Evolutionary conservation across 2,329 filamentous ascomycete species (phyloP), one percentile per base, ranked within the genome.

Genomic region (Zymoseptoria pseudotritici): DNA sequence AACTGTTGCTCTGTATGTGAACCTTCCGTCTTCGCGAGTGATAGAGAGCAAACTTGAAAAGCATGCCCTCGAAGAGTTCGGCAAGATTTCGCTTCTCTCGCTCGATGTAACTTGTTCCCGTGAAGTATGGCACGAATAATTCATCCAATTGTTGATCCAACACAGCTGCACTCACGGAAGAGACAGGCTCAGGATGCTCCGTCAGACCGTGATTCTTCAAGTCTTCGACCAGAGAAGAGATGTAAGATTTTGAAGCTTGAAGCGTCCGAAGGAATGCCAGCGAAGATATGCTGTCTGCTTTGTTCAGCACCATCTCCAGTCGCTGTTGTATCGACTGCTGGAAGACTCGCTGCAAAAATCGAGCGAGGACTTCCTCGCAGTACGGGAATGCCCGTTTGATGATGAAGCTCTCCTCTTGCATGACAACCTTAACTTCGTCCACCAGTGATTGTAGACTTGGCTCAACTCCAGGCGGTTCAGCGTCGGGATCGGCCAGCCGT

Each of bases 291-390:
- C 89, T 90, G 65, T 90, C 89, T 17, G 94, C 94, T 76, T 97
- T 97, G 68, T 96, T 92, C 54, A 99, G 79, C 3, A 99, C 92
- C 85, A 96, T 90, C 73, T 99, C 94, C 9, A 99, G 81, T 13
- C 93, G 85, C 74, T 97, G 93, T 75, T 99, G 95, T 63, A 99
- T 92, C 1, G 93, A 97, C 75, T 99, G 94, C 72, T 99, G 94
- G 71, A 99, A 99, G 10, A 99, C 88, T 66, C 94, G 84, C 75
- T 99, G 94, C 56, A 99, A 82, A 69, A 99, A 99, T 68, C 93
- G 93, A 65, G 87, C 87, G 55, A 99, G 79, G 1, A 99, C 94
- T 61, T 93, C 92, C 69, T 99, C 94, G 67, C 96, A 93, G 73
- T 92, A 97, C 0, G 94, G 94, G 71, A 99, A 99, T 0, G 94